These are phyloP conservation scores for Solanum piurae DNA, from an alignment of 257 asterid species.

Conservation along the genomic window DNA sequence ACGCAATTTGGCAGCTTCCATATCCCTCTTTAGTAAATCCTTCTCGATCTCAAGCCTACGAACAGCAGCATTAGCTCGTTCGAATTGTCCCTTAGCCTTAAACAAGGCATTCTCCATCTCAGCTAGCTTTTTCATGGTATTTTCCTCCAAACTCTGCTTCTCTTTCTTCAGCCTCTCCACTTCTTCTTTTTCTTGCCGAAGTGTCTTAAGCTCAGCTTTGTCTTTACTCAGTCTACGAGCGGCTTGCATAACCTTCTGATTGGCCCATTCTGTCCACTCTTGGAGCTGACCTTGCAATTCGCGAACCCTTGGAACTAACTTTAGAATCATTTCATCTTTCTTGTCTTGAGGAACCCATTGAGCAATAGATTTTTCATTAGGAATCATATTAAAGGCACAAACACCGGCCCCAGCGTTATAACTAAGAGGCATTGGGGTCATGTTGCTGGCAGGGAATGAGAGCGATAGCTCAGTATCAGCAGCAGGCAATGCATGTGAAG, in stretches of 20 bases:
- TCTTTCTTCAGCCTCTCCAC: conserved; percentile 84
- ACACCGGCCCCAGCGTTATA: conserved; percentile 26
- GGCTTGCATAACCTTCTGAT: conserved; percentile 97
- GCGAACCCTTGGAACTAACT: conserved; percentile 58
- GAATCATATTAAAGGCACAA: conserved; percentile 19
- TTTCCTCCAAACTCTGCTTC: conserved; percentile 60
- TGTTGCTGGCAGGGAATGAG: conserved; percentile 50
- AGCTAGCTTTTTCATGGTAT: conserved; percentile 59
- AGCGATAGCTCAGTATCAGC: conserved; percentile 91
- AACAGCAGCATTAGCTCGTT: conserved; percentile 63
- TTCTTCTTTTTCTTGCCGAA: conserved; percentile 89
- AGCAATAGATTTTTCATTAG: conserved; percentile 28
- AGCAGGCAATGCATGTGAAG: conserved; percentile 38
- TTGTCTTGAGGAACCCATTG: conserved; percentile 54
- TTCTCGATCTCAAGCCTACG: conserved; percentile 76
- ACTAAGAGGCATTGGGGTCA: conserved; percentile 44
- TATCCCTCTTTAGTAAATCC: conserved; percentile 49
- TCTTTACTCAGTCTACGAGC: conserved; percentile 86
- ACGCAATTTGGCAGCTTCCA: conserved; percentile 67
- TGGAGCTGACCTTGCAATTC: conserved; percentile 80
- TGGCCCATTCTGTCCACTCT: conserved; percentile 99
- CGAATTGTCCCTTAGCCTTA: conserved; percentile 81
- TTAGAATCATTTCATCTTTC: conserved; percentile 76
- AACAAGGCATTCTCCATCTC: conserved; percentile 87
- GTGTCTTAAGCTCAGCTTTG: conserved; percentile 77